Evolutionary conservation across 306 rosid species (phyloP).

Genomic region (Dalbergia cochinchinensis): DNA sequence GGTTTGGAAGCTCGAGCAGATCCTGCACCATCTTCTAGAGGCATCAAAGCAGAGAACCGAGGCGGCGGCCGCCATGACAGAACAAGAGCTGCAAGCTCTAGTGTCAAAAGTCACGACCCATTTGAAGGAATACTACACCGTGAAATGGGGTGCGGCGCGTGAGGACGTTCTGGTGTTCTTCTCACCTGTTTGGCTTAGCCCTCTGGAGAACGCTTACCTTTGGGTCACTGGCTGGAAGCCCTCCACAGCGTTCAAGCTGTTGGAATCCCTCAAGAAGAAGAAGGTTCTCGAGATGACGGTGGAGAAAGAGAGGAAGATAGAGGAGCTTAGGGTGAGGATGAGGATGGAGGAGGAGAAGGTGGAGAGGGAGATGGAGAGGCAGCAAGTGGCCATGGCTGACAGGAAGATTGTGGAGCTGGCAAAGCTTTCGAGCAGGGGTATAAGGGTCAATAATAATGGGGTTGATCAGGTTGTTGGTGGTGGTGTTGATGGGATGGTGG

Average conservation of each 20-base stretch:
- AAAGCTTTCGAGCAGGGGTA: conserved; percentile 11
- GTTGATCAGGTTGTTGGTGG: neutral
- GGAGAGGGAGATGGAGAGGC: conserved; percentile 57
- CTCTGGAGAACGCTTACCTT: conserved; percentile 39
- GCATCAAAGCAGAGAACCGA: neutral
- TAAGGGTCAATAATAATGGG: neutral
- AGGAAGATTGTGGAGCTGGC: conserved; percentile 59
- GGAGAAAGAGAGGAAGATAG: conserved; percentile 37
- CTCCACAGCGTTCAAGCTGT: neutral
- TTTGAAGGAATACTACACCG: conserved; percentile 66
- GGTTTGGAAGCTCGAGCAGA: conserved; percentile 58
- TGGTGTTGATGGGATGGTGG: conserved; percentile 43
- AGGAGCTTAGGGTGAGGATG: conserved; percentile 32
- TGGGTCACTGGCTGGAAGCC: conserved; percentile 56
- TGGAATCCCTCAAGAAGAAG: neutral
- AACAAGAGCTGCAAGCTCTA: conserved; percentile 45
- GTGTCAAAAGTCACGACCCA: conserved; percentile 62
- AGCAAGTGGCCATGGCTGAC: conserved; percentile 64
- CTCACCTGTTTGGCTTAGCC: conserved; percentile 46
- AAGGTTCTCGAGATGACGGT: neutral
- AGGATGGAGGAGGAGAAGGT: conserved; percentile 55
- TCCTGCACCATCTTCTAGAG: conserved; percentile 42
- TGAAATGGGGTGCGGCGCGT: conserved; percentile 73
- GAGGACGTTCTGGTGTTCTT: conserved; percentile 71
- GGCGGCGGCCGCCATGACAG: neutral